Base-by-base conservation (phyloP, 164 flowering plant species). In the Magnolia kwangsiensis region DNA sequence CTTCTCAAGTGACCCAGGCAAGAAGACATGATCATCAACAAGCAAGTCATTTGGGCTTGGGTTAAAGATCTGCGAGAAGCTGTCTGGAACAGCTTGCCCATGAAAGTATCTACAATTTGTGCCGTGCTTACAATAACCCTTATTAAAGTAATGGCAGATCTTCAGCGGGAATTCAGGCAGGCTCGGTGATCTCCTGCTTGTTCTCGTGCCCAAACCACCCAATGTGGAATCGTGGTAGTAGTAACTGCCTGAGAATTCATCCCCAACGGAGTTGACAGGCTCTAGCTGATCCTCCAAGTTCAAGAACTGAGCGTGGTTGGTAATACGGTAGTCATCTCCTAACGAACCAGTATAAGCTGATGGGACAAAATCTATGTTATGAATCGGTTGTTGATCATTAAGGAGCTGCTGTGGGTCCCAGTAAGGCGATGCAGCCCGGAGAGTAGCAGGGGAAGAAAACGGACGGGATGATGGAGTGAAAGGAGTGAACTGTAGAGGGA, bases 81-180 rank as follows among this genome's bases (percentile, higher is more conserved):
- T 80, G 50, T 88, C 96, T 0, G 83, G 79, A 19, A 77, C 3
- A 4, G 78, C 45, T 51, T 84, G 90, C 1, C 86, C 92, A 80
- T 95, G 98, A 59, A 81, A 82, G 79, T 86, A 95, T 80, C 92
- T 83, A 82, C 98, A 95, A 75, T 80, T 90, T 63, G 73, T 85
- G 55, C 98, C 98, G 75, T 95, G 88, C 83, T 87, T 93, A 78
- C 98, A 95, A 51, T 76, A 91, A 4, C 98, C 98, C 80, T 89
- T 89, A 74, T 80, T 89, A 78, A 79, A 93, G 78, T 88, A 92
- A 65, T 90, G 89, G 69, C 98, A 95, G 51, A 79, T 81, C 84
- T 88, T 95, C 24, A 77, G 73, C 0, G 90, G 90, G 63, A 86
- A 82, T 20, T 78, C 86, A 9, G 83, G 79, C 51, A 83, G 37